Conservation (phyloP, 768 basidiomycete species). For the Leccinum longicurvipes region DNA sequence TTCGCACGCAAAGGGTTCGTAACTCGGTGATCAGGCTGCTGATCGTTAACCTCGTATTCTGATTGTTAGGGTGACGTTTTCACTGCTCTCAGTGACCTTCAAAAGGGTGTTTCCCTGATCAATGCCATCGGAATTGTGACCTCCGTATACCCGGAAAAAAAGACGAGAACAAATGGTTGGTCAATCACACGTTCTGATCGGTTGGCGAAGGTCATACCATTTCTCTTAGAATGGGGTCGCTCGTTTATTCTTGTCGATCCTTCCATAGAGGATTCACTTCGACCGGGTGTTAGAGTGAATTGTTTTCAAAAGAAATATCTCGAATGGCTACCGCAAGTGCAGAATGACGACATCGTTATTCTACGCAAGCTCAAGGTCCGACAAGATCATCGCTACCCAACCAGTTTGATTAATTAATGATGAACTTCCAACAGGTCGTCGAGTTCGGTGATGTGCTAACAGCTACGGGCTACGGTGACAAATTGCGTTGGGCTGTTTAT, state of each 20-base stretch:
- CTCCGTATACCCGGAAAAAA: conserved; percentile 7
- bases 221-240: conserved; percentile 42
- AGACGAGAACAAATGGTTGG: conserved; percentile 29
- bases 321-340: conserved; percentile 50
- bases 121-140: conserved; percentile 34
- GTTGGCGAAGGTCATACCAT: neutral
- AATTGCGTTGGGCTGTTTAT: conserved; percentile 55
- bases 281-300: conserved; percentile 36
- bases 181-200: neutral
- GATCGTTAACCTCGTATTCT: neutral
- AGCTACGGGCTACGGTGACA: conserved; percentile 47
- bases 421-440: conserved; percentile 28
- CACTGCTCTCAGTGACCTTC: conserved; percentile 15
- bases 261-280: conserved; percentile 33
- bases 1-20: conserved; percentile 29
- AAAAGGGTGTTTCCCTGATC: conserved; percentile 11
- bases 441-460: conserved; percentile 27
- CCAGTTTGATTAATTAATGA: neutral
- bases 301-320: conserved; percentile 49
- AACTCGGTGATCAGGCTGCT: neutral
- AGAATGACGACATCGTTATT: conserved; percentile 49
- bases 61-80: conserved; percentile 27
- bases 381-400: neutral
- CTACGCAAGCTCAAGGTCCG: conserved; percentile 49
- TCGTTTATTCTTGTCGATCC: conserved; percentile 52